These are phyloP conservation scores for Saccharomycopsis fibuligera DNA, from an alignment of 805 yeast species.

Conservation along the genomic window DNA sequence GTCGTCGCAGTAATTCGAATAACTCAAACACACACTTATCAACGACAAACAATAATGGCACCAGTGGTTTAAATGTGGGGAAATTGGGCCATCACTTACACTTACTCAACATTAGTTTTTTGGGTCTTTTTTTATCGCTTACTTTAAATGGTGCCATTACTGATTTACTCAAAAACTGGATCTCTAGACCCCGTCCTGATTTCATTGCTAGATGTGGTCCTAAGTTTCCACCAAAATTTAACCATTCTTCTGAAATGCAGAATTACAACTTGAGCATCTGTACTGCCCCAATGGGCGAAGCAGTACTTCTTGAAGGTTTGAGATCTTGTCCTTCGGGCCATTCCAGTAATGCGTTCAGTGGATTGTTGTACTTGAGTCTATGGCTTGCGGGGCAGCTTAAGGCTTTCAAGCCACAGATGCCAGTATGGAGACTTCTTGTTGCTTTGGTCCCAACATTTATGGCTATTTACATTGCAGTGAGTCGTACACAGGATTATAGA, in stretches of 20 bases:
- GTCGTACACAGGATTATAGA: constrained; percentile 87
- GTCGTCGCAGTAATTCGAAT: background rate
- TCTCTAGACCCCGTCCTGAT: constrained; percentile 92
- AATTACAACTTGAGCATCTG: constrained; percentile 27
- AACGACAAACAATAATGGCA: no score
- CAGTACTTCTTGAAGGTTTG: constrained; percentile 52
- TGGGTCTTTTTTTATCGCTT: constrained; percentile 61
- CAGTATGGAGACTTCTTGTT: constrained; percentile 58
- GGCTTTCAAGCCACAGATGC: constrained; percentile 40
- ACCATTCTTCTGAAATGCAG: constrained; percentile 44
- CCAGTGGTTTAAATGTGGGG: no score
- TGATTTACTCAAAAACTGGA: constrained; percentile 70
- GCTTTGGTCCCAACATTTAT: constrained; percentile 52
- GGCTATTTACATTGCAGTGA: constrained; percentile 72
- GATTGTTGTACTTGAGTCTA: constrained; percentile 53
- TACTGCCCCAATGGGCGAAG: constrained; percentile 30
- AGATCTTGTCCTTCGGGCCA: constrained; percentile 84
- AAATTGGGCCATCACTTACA: constrained; percentile 45
- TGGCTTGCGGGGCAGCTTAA: constrained; percentile 67
- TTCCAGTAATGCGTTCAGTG: constrained; percentile 63
- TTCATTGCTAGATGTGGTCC: constrained; percentile 83
- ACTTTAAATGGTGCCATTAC: constrained; percentile 58
- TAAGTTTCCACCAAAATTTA: constrained; percentile 36
- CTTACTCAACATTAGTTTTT: constrained; percentile 52
- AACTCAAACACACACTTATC: no score